Evolutionary conservation across 495 filamentous ascomycete genomes (phyloP), one percentile per base, ranked within the genome.

Genomic region (Penicillium ochrochloron): DNA sequence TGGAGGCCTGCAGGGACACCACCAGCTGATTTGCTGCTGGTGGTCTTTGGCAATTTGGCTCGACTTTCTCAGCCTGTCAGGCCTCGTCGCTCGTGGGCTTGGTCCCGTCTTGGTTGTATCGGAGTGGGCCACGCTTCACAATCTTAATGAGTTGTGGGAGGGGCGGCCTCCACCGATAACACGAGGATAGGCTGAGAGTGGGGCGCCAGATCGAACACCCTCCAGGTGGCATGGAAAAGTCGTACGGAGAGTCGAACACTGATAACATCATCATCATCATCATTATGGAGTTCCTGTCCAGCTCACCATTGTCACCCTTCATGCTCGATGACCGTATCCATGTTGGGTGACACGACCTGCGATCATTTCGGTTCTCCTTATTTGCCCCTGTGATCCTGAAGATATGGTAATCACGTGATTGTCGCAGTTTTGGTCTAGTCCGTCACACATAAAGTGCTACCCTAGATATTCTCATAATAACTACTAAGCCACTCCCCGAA

Each of bases 401-500:
- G 1, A 50, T 29, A 2, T 12, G 3, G 1, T 52, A 1, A 21
- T 21, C 53, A 56, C 53, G 31, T 56, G 53, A 56, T 14, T 8
- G 33, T 12, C 17, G 11, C 31, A 21, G 14, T 37, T n/a, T 35
- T 17, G 23, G 23, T 23, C 59, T 62, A 53, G 66, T n/a, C 60
- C 41, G 65, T 70, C 48, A 54, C 68, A 63, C 62, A 60, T 68
- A 63, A 41, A 61, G 33, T 61, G 58, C n/a, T n/a, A n/a, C n/a
- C n/a, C n/a, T n/a, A n/a, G n/a, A n/a, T n/a, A n/a, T n/a, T n/a
- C n/a, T n/a, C n/a, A n/a, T n/a, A n/a, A n/a, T n/a, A n/a, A n/a
- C n/a, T n/a, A n/a, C n/a, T n/a, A n/a, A n/a, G n/a, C n/a, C n/a
- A n/a, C n/a, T n/a, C n/a, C n/a, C n/a, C n/a, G n/a, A n/a, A n/a